Conservation (phyloP, 192 early-diverging fungal species). For the Mortierella hygrophila region DNA sequence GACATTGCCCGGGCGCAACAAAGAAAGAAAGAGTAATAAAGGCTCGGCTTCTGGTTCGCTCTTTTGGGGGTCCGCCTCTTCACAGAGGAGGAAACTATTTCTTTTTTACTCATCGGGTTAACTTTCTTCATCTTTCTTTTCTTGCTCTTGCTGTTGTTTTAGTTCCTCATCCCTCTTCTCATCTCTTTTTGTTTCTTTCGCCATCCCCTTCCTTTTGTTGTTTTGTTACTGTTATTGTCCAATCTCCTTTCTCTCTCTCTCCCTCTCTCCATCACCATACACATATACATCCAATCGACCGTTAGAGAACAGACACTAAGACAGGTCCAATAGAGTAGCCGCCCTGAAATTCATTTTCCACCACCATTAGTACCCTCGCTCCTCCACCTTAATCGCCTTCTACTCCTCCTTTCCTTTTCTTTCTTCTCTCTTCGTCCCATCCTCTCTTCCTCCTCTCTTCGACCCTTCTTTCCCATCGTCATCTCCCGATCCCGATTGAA, state of each 20-base stretch:
- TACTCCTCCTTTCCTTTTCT: not conserved
- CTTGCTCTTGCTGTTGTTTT: too few relatives aligned
- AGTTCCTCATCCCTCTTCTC: not conserved
- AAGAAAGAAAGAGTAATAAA: not conserved
- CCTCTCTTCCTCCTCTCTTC: not conserved
- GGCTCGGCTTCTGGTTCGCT: not conserved
- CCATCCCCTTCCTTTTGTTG: not conserved
- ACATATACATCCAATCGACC: not conserved
- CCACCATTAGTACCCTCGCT: not conserved
- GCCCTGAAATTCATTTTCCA: constrained; percentile 3
- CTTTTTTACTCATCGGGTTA: not conserved
- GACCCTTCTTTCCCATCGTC: not conserved
- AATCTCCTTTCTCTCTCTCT: not conserved
- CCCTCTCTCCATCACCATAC: not conserved
- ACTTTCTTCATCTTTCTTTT: constrained; percentile 9
- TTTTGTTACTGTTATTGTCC: not conserved
- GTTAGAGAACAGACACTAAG: not conserved
- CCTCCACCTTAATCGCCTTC: not conserved
- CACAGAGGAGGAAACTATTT: not conserved
- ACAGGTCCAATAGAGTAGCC: not conserved
- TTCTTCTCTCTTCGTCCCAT: not conserved
- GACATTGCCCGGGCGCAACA: not conserved
- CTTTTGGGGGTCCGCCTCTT: constrained; percentile 1
- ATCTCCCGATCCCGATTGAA: not conserved
- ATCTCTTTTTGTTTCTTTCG: not conserved